These are phyloP conservation scores for Amyloporia xantha DNA, from an alignment of 768 basidiomycete genomes.

Conservation along the genomic window DNA sequence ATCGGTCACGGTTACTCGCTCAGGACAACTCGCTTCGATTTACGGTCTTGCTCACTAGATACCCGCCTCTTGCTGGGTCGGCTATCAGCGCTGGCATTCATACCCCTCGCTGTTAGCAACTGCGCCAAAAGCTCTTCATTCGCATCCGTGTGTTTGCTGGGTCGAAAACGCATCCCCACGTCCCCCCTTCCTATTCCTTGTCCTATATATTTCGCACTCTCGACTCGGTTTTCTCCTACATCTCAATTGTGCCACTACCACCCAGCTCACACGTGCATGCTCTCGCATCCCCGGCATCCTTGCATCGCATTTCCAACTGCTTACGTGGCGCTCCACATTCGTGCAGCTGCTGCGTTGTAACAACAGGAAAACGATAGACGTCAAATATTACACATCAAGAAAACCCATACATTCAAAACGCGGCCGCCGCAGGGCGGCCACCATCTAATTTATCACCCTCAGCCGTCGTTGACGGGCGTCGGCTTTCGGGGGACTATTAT, in stretches of 20 bases:
- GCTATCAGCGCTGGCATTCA: conserved; percentile 36
- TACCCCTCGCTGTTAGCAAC: conserved; percentile 29
- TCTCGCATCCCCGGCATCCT: conserved; percentile 28
- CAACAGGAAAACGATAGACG: conserved; percentile 16
- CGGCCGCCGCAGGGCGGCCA: conserved; percentile 16
- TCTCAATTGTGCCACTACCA: conserved; percentile 38
- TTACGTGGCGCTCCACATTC: conserved; percentile 12
- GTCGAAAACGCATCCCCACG: conserved; percentile 2
- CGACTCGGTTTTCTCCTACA: conserved; percentile 17
- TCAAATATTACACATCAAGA: conserved; percentile 19
- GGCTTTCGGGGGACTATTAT: conserved; percentile 20
- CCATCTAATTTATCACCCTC: conserved; percentile 20
- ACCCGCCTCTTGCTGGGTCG: conserved; percentile 28
- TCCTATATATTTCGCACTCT: conserved; percentile 20
- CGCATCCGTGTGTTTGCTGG: background rate
- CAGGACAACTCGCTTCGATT: conserved; percentile 27
- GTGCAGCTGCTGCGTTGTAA: conserved; percentile 22
- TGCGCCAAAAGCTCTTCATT: background rate
- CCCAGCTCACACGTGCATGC: conserved; percentile 33
- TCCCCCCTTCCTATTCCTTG: conserved; percentile 12
- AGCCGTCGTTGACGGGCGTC: conserved; percentile 13
- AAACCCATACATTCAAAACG: conserved; percentile 13
- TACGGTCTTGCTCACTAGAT: conserved; percentile 16
- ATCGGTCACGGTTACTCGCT: conserved; percentile 33
- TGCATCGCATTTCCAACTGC: conserved; percentile 19